Base-by-base conservation (phyloP, 1,284 basidiomycete species). In the Pholiota adiposa region DNA sequence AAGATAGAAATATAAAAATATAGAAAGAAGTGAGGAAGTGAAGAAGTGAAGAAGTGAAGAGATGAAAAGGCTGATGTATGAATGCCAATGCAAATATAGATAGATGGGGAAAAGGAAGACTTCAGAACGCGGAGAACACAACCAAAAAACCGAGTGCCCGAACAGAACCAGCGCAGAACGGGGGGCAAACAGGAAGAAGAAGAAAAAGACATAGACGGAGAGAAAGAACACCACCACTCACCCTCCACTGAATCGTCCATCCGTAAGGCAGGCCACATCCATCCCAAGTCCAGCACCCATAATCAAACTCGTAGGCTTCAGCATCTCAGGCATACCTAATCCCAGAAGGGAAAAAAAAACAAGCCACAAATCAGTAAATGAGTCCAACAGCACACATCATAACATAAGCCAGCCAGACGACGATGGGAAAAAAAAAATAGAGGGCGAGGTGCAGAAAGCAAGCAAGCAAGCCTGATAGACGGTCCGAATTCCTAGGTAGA, bases 171-270 rank as follows among this genome's bases (percentile, higher is more conserved):
- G 34, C 25, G 36, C 25, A 23, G 51, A 57, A 38, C 44, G 44
- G 49, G 31, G 23, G n/a, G n/a, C n/a, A n/a, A n/a, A n/a, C n/a
- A n/a, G n/a, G n/a, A n/a, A 33, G n/a, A 43, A 51, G 53, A 58
- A 58, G 23, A 54, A 33, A 48, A 51, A 66, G 23, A 38, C 48
- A 52, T 60, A 48, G 65, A 41, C 33, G 31, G 46, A 34, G 19
- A 40, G n/a, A 60, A 54, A 50, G 21, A 57, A 60, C 54, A 54
- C 56, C 44, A 58, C 60, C 51, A 77, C 86, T 72, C 67, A 93
- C 90, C 92, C 95, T 75, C 95, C 96, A 67, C 92, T 94, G 81
- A 97, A 97, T 63, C 95, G 87, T 53, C 96, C 95, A 76, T 97
- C 95, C 16, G 95, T 97, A 64, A 97, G 78, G 72, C 92, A 94